Evolutionary conservation across 2,329 filamentous ascomycete genomes (phyloP), one percentile per base, ranked within the genome.

Genomic region (Trichoderma pleuroti): DNA sequence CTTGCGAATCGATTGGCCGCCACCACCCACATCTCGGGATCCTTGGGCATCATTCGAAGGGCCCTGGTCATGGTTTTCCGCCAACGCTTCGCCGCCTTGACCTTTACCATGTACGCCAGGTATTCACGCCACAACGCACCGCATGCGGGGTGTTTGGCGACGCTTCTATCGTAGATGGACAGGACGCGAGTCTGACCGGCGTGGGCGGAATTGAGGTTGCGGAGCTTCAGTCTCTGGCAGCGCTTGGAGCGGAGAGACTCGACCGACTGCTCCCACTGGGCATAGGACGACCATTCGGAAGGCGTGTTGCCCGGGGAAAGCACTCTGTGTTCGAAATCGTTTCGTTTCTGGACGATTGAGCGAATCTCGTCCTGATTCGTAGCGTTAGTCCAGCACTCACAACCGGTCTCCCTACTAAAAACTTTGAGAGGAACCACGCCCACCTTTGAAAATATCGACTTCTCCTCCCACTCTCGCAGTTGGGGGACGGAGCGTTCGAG

Each of bases 401-500:
- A n/a, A 5, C 18, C 42, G 64, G 16, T 61, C 49, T 49, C 14
- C 32, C 4, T 36, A 59, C 24, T 63, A n/a, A 9, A 16, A 26
- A 9, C 26, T 32, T 10, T 21, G 9, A 14, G 32, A 12, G 28
- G 10, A 26, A 34, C 32, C 7, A 30, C 11, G 10, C 81, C 39
- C 81, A 92, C 92, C 84, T 91, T 90, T 72, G 87, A 89, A 83
- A 99, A 99, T 75, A 99, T 92, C 76, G 93, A 91, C 81, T 97
- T 98, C 74, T 93, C 89, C 81, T 97, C 92, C 81, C 93, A 97
- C 77, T 97, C 94, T 73, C 94, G 93, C 70, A 99, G 87, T 81
- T 98, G 94, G 18, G 94, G 93, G 56, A 98, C 93, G 2, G 92
- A 92, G 75, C 95, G 92, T 84, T 99, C 96, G 74, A 98, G 88